Evolutionary conservation across 192 early-diverging fungal species (phyloP), one percentile per base, ranked within the genome.

Genomic region (Coemansia interrupta): DNA sequence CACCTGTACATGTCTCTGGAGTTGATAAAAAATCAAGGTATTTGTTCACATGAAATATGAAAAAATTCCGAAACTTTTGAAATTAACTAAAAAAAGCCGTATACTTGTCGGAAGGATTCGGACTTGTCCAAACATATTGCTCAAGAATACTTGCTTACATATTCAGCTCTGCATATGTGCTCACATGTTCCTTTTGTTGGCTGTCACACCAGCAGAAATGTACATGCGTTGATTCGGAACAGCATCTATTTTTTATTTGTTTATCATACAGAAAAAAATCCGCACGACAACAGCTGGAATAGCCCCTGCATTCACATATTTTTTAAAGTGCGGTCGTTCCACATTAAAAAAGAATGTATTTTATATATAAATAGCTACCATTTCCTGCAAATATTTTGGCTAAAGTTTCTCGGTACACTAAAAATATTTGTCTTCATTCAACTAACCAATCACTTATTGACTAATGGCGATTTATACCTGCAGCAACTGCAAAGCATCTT

Each of bases 381-480:
- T 36, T 36, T 7, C 32, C 10, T 3, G 26, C 9, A 36, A 36
- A 36, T 3, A 2, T 36, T 36, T 8, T 11, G 32, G 10, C 1
- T 10, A 3, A 36, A 36, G 2, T 5, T 36, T 36, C 32, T 36
- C 32, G 9, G 5, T 26, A 26, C 4, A 26, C 6, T 1, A 7
- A 2, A 36, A 2, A 36, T 11, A 1, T 11, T 36, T 36, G 5
- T 36, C 32, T 36, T 11, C 6, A 36, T 7, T 30, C 10, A 11
- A 11, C 9, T 36, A 36, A 1, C 32, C 30, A 3, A 4, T 9
- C 22, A 3, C 14, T 49, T 8, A 49, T 15, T 49, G 20, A 17
- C 5, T 36, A 72, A 72, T 72, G 64, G 17, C 64, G 3, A 38
- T 62, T 14, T 72, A 66, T 12, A 66, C 43, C 12, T 72, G 70